phyloP scores from a whole-genome alignment of 371 early-diverging fungal species.

The Fennellomyces sp. region DNA sequence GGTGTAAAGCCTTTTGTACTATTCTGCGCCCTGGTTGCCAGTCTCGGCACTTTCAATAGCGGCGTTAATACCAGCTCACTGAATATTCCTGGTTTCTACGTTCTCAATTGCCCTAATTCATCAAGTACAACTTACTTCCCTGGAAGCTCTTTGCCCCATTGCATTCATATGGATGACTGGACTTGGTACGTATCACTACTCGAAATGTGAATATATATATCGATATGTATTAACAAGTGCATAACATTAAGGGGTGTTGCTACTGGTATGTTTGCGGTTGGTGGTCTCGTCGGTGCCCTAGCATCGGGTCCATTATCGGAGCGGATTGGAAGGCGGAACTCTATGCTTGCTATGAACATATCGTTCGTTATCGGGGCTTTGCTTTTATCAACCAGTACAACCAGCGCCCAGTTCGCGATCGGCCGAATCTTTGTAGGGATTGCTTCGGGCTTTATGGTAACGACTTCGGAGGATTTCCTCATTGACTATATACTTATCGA shows the following conservation, averaged over 20 bases:
- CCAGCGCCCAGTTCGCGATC: slow-evolving; percentile 66
- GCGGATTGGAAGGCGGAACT: slow-evolving; percentile 67
- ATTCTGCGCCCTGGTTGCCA: slow-evolving; percentile 43
- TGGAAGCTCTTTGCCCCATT: slow-evolving; percentile 38
- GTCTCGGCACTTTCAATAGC: slow-evolving; percentile 43
- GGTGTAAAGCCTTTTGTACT: slow-evolving; percentile 32
- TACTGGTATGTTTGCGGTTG: slow-evolving; percentile 69
- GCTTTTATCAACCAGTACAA: slow-evolving; percentile 60
- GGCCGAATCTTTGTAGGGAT: slow-evolving; percentile 86
- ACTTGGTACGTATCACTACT: slow-evolving; percentile 37
- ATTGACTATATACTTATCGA: neutral
- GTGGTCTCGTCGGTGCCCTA: slow-evolving; percentile 78
- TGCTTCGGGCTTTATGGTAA: slow-evolving; percentile 74
- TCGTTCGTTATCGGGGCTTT: slow-evolving; percentile 69
- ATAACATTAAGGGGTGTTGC: slow-evolving; percentile 67
- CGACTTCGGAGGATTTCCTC: neutral
- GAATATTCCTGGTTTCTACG: slow-evolving; percentile 42
- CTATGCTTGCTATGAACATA: slow-evolving; percentile 68
- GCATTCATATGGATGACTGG: slow-evolving; percentile 48
- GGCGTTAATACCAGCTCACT: slow-evolving; percentile 49
- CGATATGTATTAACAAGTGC: neutral
- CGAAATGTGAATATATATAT: neutral
- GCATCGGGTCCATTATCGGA: slow-evolving; percentile 58
- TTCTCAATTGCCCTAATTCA: slow-evolving; percentile 37
- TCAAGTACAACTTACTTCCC: slow-evolving; percentile 39